phyloP scores from a whole-genome alignment of 805 yeast species.

The Barnettozyma californica region DNA sequence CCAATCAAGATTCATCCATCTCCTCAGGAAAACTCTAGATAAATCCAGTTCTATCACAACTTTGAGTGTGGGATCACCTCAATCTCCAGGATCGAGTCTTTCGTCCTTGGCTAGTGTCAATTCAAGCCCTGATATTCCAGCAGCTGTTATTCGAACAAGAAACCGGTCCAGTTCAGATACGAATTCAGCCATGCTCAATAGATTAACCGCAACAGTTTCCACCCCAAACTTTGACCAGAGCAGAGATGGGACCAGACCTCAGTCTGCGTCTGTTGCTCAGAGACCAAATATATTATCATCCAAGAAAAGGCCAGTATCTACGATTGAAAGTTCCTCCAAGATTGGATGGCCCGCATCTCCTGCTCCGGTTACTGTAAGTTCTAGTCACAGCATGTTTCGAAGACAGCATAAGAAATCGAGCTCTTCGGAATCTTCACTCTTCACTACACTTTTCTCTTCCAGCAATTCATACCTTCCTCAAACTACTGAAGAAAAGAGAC shows the following conservation, averaged over 20 bases:
- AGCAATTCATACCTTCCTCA: slow-evolving; percentile 25
- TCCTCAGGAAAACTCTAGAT: slow-evolving; percentile 39
- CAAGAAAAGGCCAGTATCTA: slow-evolving; percentile 31
- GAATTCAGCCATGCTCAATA: slow-evolving; percentile 16
- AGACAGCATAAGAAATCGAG: slow-evolving; percentile 63
- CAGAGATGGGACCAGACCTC: background rate
- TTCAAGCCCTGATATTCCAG: slow-evolving; percentile 15
- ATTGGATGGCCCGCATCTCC: slow-evolving; percentile 28
- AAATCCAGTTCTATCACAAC: slow-evolving; percentile 19
- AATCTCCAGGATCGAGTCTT: slow-evolving; percentile 9
- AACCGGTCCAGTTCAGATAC: slow-evolving; percentile 26
- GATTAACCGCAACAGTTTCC: slow-evolving; percentile 31
- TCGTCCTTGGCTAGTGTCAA: slow-evolving; percentile 21
- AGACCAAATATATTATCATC: slow-evolving; percentile 1
- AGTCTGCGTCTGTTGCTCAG: background rate
- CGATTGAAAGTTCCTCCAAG: slow-evolving; percentile 30
- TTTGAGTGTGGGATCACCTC: slow-evolving; percentile 12
- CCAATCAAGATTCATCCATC: slow-evolving; percentile 52
- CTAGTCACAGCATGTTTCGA: slow-evolving; percentile 44
- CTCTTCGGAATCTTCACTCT: slow-evolving; percentile 49
- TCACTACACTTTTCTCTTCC: slow-evolving; percentile 34
- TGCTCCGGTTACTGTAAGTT: slow-evolving; percentile 17
- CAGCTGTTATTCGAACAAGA: background rate
- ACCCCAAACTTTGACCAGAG: slow-evolving; percentile 26
- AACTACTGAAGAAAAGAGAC: slow-evolving; percentile 16